phyloP scores from a whole-genome alignment of 139 green algal species.

The Chara braunii region DNA sequence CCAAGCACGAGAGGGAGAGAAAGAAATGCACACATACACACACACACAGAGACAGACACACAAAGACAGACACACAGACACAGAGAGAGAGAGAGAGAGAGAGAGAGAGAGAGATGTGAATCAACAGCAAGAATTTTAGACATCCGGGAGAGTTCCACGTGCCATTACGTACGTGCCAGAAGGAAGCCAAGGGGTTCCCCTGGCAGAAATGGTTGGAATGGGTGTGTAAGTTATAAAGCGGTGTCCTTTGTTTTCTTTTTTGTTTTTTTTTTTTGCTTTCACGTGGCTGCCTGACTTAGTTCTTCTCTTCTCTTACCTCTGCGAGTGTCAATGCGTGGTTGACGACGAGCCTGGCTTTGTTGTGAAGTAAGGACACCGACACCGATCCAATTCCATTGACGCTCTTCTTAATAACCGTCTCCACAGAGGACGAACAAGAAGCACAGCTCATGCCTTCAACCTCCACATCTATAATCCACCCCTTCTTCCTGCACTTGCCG shows the following conservation, averaged over 20 bases:
- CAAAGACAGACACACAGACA: too few relatives aligned
- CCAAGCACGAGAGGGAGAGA: too few relatives aligned
- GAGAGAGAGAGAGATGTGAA: too few relatives aligned
- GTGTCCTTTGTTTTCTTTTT: not conserved
- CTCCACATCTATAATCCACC: conserved; percentile 6
- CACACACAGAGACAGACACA: too few relatives aligned
- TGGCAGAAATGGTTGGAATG: not conserved
- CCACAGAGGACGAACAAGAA: conserved; percentile 63
- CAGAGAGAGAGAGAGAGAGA: too few relatives aligned
- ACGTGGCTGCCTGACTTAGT: not conserved
- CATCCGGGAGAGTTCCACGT: too few relatives aligned
- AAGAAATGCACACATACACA: too few relatives aligned
- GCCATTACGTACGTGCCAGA: too few relatives aligned
- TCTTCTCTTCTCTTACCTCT: not conserved
- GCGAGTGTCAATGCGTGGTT: conserved; percentile 9
- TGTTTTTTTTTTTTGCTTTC: conserved; percentile 3
- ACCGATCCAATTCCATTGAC: conserved; percentile 53
- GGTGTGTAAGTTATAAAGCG: not conserved
- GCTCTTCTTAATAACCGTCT: conserved; percentile 52
- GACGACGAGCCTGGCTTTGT: conserved; percentile 47
- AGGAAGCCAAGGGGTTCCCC: not conserved
- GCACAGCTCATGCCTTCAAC: conserved; percentile 77
- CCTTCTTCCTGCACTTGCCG: too few relatives aligned
- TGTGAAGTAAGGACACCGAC: conserved; percentile 51
- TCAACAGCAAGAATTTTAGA: too few relatives aligned